Evolutionary conservation across 257 asterid species (phyloP).

Genomic region (Penstemon davidsonii): DNA sequence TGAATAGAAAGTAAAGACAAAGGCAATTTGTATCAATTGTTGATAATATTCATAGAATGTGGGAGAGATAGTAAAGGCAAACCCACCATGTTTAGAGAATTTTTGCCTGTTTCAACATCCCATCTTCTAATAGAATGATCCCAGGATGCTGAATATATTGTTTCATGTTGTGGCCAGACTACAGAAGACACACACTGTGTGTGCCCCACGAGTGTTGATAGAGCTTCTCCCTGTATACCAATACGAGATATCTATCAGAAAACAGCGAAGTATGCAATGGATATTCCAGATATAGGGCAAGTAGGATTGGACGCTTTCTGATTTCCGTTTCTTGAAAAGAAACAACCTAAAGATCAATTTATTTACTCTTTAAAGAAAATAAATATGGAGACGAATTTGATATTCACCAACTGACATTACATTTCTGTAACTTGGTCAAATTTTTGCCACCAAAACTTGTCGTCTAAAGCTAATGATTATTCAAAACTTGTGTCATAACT

Average conservation of each 20-base stretch:
- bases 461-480: conserved; percentile 1
- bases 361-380: not conserved
- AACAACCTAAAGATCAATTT: not conserved
- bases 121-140: conserved; percentile 93
- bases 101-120: conserved; percentile 93
- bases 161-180: conserved; percentile 67
- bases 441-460: not conserved
- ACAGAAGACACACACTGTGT: conserved; percentile 89
- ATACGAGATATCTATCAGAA: conserved; percentile 19
- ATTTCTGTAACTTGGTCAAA: not conserved
- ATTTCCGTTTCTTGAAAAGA: not conserved
- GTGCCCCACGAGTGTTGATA: conserved; percentile 84
- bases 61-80: conserved; percentile 1
- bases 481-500: conserved; percentile 4
- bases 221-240: conserved; percentile 69
- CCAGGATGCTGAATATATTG: conserved; percentile 91
- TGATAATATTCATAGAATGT: not conserved
- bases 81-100: conserved; percentile 65
- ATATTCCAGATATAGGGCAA: conserved; percentile 17
- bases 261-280: conserved; percentile 3
- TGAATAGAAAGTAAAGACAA: conserved; percentile 26
- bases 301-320: not conserved
- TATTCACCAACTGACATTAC: not conserved
- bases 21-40: not conserved
- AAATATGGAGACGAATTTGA: not conserved